Percentiles rank a stretch among this genome's conserved stretches.
Conservation (phyloP, 2,329 filamentous ascomycete species). For the Ploettnerulaceae sp. region DNA sequence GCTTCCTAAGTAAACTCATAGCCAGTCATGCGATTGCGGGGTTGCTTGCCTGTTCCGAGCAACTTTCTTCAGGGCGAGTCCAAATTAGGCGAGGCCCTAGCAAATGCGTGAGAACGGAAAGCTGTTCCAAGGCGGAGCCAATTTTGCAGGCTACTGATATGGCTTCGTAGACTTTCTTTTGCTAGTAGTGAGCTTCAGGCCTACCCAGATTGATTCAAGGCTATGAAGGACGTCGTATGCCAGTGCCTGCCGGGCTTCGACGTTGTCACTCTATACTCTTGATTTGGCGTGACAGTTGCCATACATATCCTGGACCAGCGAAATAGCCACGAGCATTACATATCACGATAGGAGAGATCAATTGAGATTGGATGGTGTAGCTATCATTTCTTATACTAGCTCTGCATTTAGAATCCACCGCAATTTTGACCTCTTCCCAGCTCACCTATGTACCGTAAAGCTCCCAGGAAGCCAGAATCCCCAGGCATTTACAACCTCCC, state of each 20-base stretch:
- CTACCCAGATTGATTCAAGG: conserved; percentile 11
- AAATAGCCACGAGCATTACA: conserved; percentile 14
- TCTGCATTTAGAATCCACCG: conserved; percentile 14
- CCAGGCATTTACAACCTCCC: too few species aligned
- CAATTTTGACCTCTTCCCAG: conserved; percentile 14
- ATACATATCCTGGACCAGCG: conserved; percentile 14
- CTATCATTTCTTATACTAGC: conserved; percentile 19
- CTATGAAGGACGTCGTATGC: conserved; percentile 8
- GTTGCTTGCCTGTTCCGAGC: not conserved
- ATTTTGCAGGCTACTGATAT: not conserved
- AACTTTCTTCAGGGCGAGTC: not conserved
- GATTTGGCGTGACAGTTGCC: conserved; percentile 14
- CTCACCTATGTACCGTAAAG: not conserved
- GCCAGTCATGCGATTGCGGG: not conserved
- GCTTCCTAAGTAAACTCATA: not conserved
- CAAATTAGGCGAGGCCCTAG: not conserved
- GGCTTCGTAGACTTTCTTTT: not conserved
- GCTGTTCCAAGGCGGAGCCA: not conserved
- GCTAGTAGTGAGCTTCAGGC: conserved; percentile 5
- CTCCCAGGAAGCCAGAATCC: too few species aligned
- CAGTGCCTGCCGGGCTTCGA: conserved; percentile 15
- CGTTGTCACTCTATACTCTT: conserved; percentile 15
- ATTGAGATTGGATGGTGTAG: conserved; percentile 15
- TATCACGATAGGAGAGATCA: conserved; percentile 15
- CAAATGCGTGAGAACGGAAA: not conserved